Conservation (phyloP, 2,329 filamentous ascomycete genomes). For the Fusarium luffae region DNA sequence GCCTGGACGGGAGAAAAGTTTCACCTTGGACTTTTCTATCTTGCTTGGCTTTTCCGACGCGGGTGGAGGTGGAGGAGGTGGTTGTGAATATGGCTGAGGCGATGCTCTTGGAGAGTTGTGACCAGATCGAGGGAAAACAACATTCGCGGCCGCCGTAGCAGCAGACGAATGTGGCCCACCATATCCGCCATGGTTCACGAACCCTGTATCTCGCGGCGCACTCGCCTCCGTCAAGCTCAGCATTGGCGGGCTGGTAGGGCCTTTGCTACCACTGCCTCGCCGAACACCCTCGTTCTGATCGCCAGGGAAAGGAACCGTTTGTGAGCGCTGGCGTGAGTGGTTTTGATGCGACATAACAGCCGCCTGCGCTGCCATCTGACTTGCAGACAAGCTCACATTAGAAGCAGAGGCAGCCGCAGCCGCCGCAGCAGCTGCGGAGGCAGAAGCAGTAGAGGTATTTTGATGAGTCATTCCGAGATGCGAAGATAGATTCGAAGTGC, state of each 20-base stretch:
- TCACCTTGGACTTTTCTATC: constrained; percentile 80
- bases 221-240: constrained; percentile 74
- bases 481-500: constrained; percentile 64
- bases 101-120: constrained; percentile 61
- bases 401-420: constrained; percentile 54
- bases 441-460: constrained; percentile 22
- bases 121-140: constrained; percentile 75
- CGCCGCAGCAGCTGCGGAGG: constrained; percentile 37
- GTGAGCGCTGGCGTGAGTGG: constrained; percentile 72
- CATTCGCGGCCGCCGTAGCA: constrained; percentile 76
- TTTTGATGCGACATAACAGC: constrained; percentile 75
- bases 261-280: constrained; percentile 58
- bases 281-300: constrained; percentile 58
- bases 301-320: constrained; percentile 73
- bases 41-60: constrained; percentile 68
- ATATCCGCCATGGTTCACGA: constrained; percentile 57
- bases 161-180: constrained; percentile 72
- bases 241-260: constrained; percentile 69
- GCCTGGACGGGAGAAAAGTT: constrained; percentile 81
- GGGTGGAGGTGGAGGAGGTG: constrained; percentile 50
- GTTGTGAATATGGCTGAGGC: constrained; percentile 52
- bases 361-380: constrained; percentile 82
- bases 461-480: constrained; percentile 59
- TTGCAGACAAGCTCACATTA: constrained; percentile 65
- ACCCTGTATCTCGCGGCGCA: constrained; percentile 66